Percentiles rank a stretch among this genome's conserved stretches.
phyloP scores from a whole-genome alignment of 1,139 yeast species.

The Wickerhamomyces sp. region DNA sequence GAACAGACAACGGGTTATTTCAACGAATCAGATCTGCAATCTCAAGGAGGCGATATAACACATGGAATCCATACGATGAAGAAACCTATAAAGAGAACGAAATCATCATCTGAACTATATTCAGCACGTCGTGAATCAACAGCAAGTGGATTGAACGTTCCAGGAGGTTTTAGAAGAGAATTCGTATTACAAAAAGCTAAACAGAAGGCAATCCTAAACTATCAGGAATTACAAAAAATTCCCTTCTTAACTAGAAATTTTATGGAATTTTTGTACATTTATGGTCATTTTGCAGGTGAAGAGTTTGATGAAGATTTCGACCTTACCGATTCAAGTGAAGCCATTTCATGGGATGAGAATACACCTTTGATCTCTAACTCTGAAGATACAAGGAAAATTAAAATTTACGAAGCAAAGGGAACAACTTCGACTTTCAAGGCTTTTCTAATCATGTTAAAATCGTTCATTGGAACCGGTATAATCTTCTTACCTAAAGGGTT shows the following conservation, averaged over 20 bases:
- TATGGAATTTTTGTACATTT: conserved; percentile 65
- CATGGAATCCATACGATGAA: conserved; percentile 33
- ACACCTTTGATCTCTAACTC: conserved; percentile 34
- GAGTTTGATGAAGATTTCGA: conserved; percentile 70
- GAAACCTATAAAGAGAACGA: conserved; percentile 22
- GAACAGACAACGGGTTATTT: conserved; percentile 23
- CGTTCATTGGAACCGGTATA: conserved; percentile 78
- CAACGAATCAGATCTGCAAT: conserved; percentile 18
- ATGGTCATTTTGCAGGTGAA: conserved; percentile 85
- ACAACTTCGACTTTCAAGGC: conserved; percentile 67
- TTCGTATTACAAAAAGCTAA: conserved; percentile 40
- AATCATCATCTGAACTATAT: conserved; percentile 24
- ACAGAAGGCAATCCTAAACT: conserved; percentile 24
- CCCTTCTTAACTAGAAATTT: conserved; percentile 62
- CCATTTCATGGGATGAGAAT: conserved; percentile 38
- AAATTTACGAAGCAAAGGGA: conserved; percentile 32
- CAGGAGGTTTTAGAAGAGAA: conserved; percentile 77
- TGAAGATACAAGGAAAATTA: conserved; percentile 8
- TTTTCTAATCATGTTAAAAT: conserved; percentile 61
- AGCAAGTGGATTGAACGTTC: conserved; percentile 67
- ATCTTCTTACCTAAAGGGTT: conserved; percentile 71
- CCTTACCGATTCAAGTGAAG: conserved; percentile 28
- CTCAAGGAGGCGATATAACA: conserved; percentile 67
- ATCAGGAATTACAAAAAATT: conserved; percentile 27
- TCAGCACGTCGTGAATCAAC: conserved; percentile 48